Conservation (phyloP, 768 basidiomycete genomes). For the Tricholoma flavovirens region DNA sequence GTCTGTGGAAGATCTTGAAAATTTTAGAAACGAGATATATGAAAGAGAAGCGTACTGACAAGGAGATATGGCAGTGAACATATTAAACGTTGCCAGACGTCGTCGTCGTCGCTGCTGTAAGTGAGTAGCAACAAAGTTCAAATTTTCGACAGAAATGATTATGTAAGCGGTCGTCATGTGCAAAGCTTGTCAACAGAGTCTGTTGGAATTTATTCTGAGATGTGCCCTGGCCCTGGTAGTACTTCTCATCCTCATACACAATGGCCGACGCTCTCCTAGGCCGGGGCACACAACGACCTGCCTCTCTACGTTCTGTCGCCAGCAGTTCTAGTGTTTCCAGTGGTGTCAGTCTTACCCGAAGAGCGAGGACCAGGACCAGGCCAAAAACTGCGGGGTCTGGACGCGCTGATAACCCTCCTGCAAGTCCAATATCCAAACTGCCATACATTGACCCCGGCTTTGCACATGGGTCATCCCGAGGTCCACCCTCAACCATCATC, state of each 20-base stretch:
- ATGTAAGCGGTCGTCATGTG: slow-evolving; percentile 6
- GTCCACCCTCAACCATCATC: slow-evolving; percentile 4
- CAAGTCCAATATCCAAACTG: slow-evolving; percentile 25
- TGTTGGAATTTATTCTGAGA: slow-evolving; percentile 4
- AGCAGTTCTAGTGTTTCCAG: slow-evolving; percentile 48
- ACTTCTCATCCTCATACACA: slow-evolving; percentile 19
- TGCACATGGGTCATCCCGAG: slow-evolving; percentile 21
- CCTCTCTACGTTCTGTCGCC: slow-evolving; percentile 42
- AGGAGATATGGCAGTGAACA: slow-evolving; percentile 7
- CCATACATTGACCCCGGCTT: slow-evolving; percentile 26
- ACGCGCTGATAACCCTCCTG: slow-evolving; percentile 19
- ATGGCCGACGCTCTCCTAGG: slow-evolving; percentile 17
- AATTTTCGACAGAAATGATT: not conserved
- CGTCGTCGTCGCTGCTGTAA: not conserved
- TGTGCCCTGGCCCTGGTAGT: slow-evolving; percentile 9
- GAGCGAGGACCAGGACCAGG: slow-evolving; percentile 48
- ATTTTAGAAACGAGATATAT: not conserved
- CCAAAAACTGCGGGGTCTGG: slow-evolving; percentile 36
- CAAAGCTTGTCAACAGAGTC: slow-evolving; percentile 5
- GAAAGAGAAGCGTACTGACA: slow-evolving; percentile 7
- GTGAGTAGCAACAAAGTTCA: not conserved
- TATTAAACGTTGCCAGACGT: not conserved
- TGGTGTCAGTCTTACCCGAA: slow-evolving; percentile 45
- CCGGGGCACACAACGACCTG: slow-evolving; percentile 22
- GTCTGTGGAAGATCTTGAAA: slow-evolving; percentile 55